Evolutionary conservation across 169 alveolate genomes (phyloP).

Genomic region (Toxoplasma gondii): DNA sequence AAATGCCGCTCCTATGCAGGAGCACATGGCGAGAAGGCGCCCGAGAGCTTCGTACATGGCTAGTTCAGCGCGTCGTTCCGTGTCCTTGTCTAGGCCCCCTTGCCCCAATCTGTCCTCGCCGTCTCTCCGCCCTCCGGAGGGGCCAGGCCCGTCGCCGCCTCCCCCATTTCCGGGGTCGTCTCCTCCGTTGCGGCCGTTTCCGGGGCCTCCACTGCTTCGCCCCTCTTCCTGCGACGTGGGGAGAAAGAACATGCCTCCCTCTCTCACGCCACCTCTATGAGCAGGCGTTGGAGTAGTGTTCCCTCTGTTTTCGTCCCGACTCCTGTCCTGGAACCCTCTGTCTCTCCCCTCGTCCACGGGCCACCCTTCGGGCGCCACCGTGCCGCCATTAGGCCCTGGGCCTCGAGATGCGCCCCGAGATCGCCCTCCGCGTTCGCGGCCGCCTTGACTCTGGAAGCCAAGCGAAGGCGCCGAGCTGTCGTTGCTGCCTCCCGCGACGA

Average conservation of each 20-base stretch:
- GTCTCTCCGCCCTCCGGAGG: slow-evolving; percentile 57
- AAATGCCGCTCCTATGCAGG: slow-evolving; percentile 85
- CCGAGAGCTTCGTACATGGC: slow-evolving; percentile 91
- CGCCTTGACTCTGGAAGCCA: background rate
- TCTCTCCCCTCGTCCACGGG: background rate
- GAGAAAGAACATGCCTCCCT: background rate
- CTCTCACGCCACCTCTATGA: background rate
- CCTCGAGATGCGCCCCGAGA: too few species aligned
- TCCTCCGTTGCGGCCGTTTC: background rate
- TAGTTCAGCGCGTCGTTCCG: slow-evolving; percentile 72
- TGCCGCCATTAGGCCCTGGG: too few species aligned
- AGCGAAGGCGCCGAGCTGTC: background rate
- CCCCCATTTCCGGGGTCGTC: slow-evolving; percentile 54
- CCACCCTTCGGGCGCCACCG: background rate
- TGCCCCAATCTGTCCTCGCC: slow-evolving; percentile 43
- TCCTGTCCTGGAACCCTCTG: background rate
- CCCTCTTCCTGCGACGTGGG: background rate
- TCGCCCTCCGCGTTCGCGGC: background rate
- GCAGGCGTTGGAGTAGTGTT: background rate
- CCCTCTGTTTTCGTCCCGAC: background rate
- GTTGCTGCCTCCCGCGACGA: background rate
- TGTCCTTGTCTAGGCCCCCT: slow-evolving; percentile 59
- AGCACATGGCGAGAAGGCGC: slow-evolving; percentile 90
- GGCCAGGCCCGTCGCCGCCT: slow-evolving; percentile 63
- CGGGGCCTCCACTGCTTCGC: background rate